These are phyloP conservation scores for Phoma sp. DNA, from an alignment of 2,329 filamentous ascomycete genomes.

Conservation along the genomic window DNA sequence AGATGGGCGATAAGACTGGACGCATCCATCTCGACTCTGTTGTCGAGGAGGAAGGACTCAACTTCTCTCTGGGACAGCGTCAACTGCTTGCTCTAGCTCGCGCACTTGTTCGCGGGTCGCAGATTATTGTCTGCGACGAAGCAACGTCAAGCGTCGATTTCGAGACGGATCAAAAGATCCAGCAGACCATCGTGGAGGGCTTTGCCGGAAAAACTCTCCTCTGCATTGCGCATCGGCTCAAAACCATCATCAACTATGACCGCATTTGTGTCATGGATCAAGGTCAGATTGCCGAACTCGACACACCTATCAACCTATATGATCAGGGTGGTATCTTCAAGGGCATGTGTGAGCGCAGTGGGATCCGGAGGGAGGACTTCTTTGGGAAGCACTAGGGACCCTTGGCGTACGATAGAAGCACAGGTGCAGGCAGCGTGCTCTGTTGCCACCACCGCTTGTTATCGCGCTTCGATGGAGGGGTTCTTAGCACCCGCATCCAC, in stretches of 20 bases:
- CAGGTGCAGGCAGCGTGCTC: neutral
- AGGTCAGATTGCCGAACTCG: conserved; percentile 86
- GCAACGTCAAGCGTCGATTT: conserved; percentile 86
- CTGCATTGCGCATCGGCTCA: conserved; percentile 90
- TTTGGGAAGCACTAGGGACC: conserved; percentile 24
- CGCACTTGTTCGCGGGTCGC: conserved; percentile 83
- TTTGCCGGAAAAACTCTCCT: conserved; percentile 88
- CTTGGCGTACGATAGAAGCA: neutral
- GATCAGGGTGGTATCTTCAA: conserved; percentile 79
- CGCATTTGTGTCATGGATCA: conserved; percentile 96
- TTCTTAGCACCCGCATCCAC: neutral
- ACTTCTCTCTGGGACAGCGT: conserved; percentile 93
- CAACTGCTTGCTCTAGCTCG: conserved; percentile 85
- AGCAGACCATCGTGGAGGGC: conserved; percentile 81
- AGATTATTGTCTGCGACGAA: conserved; percentile 97
- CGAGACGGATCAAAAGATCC: conserved; percentile 87
- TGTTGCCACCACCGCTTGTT: neutral
- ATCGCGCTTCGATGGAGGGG: conserved; percentile 1
- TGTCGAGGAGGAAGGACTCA: conserved; percentile 96
- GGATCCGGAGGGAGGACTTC: conserved; percentile 68
- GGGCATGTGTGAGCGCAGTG: conserved; percentile 87
- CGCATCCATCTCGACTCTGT: conserved; percentile 82
- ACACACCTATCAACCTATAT: conserved; percentile 77
- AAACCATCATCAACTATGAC: conserved; percentile 93
- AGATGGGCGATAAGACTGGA: conserved; percentile 55